Evolutionary conservation across 352 stramenopile genomes (phyloP).

Genomic region (Globisporangium sylvaticum): DNA sequence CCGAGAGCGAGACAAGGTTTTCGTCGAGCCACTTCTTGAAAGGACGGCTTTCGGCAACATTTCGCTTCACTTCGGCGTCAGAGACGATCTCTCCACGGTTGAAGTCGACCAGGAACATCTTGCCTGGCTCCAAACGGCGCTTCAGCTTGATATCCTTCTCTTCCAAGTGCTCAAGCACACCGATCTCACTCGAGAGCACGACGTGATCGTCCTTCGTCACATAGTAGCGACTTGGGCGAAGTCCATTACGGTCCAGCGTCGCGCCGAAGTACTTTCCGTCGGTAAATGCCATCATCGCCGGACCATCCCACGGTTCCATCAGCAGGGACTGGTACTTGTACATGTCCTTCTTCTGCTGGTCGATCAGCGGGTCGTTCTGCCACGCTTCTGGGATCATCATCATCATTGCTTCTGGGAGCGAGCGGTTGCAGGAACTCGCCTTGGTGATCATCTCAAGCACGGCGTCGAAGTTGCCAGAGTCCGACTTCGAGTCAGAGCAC

Average conservation of each 20-base stretch:
- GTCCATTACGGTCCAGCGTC: constrained; percentile 95
- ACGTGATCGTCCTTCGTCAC: constrained; percentile 96
- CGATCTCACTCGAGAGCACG: constrained; percentile 93
- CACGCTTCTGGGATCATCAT: constrained; percentile 98
- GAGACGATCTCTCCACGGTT: constrained; percentile 92
- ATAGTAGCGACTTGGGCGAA: constrained; percentile 95
- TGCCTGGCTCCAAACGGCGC: constrained; percentile 93
- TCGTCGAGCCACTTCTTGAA: constrained; percentile 93
- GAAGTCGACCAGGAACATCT: constrained; percentile 98
- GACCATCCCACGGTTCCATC: constrained; percentile 98
- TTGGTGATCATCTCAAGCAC: constrained; percentile 95
- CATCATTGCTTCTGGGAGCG: constrained; percentile 95
- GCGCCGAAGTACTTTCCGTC: constrained; percentile 94
- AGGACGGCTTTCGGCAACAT: constrained; percentile 79
- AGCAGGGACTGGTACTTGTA: constrained; percentile 97
- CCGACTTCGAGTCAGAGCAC: constrained; percentile 93
- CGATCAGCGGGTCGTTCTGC: constrained; percentile 93
- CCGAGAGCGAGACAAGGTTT: constrained; percentile 88
- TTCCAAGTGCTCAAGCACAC: constrained; percentile 89
- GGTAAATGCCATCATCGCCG: constrained; percentile 97
- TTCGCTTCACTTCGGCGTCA: constrained; percentile 95
- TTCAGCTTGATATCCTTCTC: constrained; percentile 93
- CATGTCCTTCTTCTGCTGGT: constrained; percentile 92
- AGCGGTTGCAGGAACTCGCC: constrained; percentile 82
- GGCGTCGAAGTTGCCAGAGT: constrained; percentile 96